Conservation (phyloP, 1,139 yeast genomes). For the Debaryomycetaceae sp. region DNA sequence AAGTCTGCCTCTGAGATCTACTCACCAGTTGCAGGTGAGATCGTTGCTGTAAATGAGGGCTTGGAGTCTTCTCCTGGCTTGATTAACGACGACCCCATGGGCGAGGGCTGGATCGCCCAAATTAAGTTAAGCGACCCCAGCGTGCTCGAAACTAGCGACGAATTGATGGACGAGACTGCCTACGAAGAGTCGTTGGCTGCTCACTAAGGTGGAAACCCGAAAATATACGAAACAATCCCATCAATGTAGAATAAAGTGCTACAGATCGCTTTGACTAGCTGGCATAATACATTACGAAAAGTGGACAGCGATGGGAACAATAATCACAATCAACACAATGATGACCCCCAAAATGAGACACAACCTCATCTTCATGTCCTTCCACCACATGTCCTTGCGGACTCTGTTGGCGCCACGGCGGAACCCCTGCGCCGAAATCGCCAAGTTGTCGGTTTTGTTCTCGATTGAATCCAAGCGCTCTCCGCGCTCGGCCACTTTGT, state of each 20-base stretch:
- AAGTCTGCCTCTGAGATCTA: constrained; percentile 93
- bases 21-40: constrained; percentile 78
- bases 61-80: constrained; percentile 71
- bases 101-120: constrained; percentile 90
- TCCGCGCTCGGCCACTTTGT: constrained; percentile 92
- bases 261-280: too few relatives aligned
- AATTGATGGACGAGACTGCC: constrained; percentile 46
- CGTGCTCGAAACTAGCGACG: constrained; percentile 23
- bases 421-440: constrained; percentile 92
- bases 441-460: constrained; percentile 90
- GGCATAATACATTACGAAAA: too few relatives aligned
- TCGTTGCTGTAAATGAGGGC: constrained; percentile 64
- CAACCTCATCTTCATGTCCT: constrained; percentile 94
- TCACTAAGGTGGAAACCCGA: constrained; percentile 26
- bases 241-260: too few relatives aligned
- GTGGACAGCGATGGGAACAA: constrained; percentile 92
- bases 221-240: too few relatives aligned
- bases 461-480: constrained; percentile 91
- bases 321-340: constrained; percentile 78
- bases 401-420: constrained; percentile 97
- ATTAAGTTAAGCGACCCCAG: constrained; percentile 46
- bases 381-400: constrained; percentile 99
- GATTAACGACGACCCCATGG: constrained; percentile 86
- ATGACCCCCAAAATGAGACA: constrained; percentile 80
- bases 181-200: constrained; percentile 63